Base-by-base conservation (phyloP, 139 green algal genomes). In the Pleodorina starrii region DNA sequence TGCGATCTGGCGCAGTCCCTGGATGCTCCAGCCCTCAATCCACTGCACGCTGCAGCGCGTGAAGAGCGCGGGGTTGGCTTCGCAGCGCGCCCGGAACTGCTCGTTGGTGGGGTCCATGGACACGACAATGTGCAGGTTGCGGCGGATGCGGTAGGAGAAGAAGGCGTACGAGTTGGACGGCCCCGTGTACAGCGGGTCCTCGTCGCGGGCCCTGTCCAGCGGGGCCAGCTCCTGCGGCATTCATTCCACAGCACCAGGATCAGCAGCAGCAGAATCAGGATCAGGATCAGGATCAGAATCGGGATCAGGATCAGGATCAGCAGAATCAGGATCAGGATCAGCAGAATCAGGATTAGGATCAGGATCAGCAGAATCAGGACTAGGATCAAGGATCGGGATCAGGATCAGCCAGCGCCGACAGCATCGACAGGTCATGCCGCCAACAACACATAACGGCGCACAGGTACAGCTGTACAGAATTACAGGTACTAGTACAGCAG, bases 11-110 rank as follows among this genome's bases (percentile, higher is more conserved):
- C 46, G 25, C 35, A 91, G 78, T 36, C 90, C 91, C 68, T 88
- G 85, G 46, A 43, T 40, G 78, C 79, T 92, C 94, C 96, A 98
- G 1, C 77, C 78, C 32, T 95, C 91, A 71, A 96, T 86, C 93
- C 94, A 97, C 85, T 95, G 89, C 54, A 97, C 87, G 54, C 80
- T 91, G 80, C 93, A 97, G 83, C 91, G 84, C 12, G 89, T 96
- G 25, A 96, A 85, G 9, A 98, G 93, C 23, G 96, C 95, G 19
- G 95, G 96, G 85, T 97, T 97, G 50, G 90, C 91, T 60, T 97
- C 91, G 42, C 92, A 93, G 51, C 93, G 90, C 40, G 74, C 17
- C 10, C 91, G 88, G 91, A 94, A 94, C 80, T 91, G 93, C n/a
- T 93, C 91, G 35, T 91, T 93, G 90, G 90, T 48, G 12, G 95